Conservation (phyloP, 83 land plant genomes). For the Picea abies region DNA sequence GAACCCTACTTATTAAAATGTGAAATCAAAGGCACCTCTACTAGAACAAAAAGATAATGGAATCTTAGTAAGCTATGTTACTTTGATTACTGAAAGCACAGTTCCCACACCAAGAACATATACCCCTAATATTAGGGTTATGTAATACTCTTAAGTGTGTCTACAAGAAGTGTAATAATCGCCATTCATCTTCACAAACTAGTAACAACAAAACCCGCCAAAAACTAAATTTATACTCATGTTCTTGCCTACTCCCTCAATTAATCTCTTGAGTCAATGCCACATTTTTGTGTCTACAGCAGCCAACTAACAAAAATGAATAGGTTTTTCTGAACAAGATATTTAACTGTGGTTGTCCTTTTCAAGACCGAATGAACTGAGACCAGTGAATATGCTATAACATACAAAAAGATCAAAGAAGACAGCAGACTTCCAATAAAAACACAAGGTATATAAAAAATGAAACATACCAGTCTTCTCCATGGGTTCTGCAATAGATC, state of each 20-base stretch:
- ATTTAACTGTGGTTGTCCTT: background rate
- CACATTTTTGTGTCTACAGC: background rate
- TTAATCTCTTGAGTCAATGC: background rate
- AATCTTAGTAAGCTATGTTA: background rate
- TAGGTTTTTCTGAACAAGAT: background rate
- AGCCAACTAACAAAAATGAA: background rate
- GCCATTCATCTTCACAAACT: background rate
- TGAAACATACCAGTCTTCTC: constrained; percentile 1
- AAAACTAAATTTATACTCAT: background rate
- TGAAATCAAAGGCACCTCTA: background rate
- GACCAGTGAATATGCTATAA: background rate
- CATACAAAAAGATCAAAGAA: constrained; percentile 7
- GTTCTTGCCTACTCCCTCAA: background rate
- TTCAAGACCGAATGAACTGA: background rate
- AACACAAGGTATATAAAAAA: too few relatives aligned
- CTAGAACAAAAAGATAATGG: background rate
- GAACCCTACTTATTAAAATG: background rate
- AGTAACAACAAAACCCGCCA: background rate
- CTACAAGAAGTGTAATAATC: background rate
- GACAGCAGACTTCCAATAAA: background rate
- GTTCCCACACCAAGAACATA: background rate
- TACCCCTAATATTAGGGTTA: background rate
- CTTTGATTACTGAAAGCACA: background rate
- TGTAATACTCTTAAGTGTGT: background rate
- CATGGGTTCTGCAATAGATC: constrained; percentile 5